A percentile compares a stretch with the other conserved stretches of the same genome.
Conservation (phyloP, 2,329 filamentous ascomycete genomes). For the Escovopsis sp. region DNA sequence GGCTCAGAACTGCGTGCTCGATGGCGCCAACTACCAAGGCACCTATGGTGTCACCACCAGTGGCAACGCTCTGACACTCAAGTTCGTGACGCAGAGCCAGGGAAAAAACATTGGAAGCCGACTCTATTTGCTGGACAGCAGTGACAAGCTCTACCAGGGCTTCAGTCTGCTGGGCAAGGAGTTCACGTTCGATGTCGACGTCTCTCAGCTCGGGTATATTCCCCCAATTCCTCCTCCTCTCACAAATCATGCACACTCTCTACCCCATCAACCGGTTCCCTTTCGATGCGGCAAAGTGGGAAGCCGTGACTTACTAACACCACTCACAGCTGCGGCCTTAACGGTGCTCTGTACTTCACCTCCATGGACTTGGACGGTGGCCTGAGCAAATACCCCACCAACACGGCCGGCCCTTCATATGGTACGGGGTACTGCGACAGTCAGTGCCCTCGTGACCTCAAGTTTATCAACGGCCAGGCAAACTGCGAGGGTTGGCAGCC, state of each 20-base stretch:
- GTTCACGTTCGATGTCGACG: constrained; percentile 59
- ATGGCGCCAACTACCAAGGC: constrained; percentile 34
- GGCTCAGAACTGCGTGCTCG: constrained; percentile 34
- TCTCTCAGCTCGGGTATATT: constrained; percentile 24
- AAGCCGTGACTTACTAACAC: neutral
- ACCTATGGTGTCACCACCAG: constrained; percentile 40
- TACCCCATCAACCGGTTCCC: too few species aligned
- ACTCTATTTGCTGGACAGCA: constrained; percentile 49
- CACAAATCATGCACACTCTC: too few species aligned
- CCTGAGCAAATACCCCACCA: constrained; percentile 30
- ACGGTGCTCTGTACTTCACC: constrained; percentile 55
- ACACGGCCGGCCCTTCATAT: constrained; percentile 40
- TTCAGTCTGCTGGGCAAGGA: constrained; percentile 52
- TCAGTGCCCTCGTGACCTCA: constrained; percentile 38
- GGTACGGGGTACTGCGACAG: constrained; percentile 41
- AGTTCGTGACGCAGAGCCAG: constrained; percentile 38
- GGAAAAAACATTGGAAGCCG: constrained; percentile 37
- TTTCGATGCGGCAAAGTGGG: neutral
- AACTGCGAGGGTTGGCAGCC: constrained; percentile 37
- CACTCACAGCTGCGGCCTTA: constrained; percentile 51
- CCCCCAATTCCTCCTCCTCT: too few species aligned
- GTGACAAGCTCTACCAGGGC: constrained; percentile 45
- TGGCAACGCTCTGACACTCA: constrained; percentile 35
- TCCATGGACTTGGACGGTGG: constrained; percentile 46
- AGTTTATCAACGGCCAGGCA: constrained; percentile 41